These are phyloP conservation scores for Candida tibetensis DNA, from an alignment of 805 yeast species.

Conservation along the genomic window DNA sequence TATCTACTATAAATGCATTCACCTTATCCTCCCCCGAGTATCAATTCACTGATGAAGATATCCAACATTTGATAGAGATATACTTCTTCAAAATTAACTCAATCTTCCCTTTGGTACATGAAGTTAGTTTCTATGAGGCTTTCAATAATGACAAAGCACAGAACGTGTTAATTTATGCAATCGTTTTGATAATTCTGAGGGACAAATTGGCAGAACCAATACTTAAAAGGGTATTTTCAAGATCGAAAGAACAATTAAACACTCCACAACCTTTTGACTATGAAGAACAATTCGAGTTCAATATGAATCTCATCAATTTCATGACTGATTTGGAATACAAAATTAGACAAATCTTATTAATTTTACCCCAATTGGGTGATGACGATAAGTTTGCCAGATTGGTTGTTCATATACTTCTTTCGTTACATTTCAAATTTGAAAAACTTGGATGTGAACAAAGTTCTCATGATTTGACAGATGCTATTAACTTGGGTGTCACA, in stretches of 20 bases:
- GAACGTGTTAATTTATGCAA: constrained; percentile 22
- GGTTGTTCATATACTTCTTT: constrained; percentile 22
- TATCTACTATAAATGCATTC: constrained; percentile 29
- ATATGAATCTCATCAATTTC: constrained; percentile 12
- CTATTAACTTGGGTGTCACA: constrained; percentile 25
- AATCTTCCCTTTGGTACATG: constrained; percentile 33
- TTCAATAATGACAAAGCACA: constrained; percentile 19
- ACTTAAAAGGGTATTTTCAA: constrained; percentile 17
- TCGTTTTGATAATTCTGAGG: constrained; percentile 26
- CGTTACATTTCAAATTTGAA: constrained; percentile 25
- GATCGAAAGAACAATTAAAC: constrained; percentile 2
- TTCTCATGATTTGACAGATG: constrained; percentile 28
- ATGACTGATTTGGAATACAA: constrained; percentile 28
- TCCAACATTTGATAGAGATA: constrained; percentile 20
- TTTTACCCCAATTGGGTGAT: constrained; percentile 32
- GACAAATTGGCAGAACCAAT: constrained; percentile 28
- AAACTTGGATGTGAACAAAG: constrained; percentile 29
- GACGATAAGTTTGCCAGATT: constrained; percentile 24
- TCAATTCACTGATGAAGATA: constrained; percentile 18
- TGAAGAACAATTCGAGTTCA: constrained; percentile 8
- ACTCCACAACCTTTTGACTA: no score
- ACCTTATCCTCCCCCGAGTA: constrained; percentile 24
- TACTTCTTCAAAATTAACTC: constrained; percentile 32
- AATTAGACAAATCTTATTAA: constrained; percentile 29
- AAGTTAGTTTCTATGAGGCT: constrained; percentile 26